These are phyloP conservation scores for Spergularia azorica DNA, from an alignment of 179 eudicot genomes.

Conservation along the genomic window DNA sequence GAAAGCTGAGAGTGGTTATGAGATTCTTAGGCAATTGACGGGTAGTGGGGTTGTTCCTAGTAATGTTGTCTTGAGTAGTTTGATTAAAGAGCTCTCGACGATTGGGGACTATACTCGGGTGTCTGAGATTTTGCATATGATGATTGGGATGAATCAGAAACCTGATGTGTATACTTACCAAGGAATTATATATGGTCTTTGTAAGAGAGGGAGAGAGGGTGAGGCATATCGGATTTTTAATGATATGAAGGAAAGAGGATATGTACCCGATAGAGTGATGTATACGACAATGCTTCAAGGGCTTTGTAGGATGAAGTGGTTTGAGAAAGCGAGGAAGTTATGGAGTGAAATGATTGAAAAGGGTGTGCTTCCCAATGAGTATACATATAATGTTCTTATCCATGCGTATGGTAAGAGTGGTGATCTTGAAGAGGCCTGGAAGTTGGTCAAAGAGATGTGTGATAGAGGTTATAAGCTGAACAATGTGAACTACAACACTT, in stretches of 20 bases:
- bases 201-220: constrained; percentile 35
- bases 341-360: constrained; percentile 73
- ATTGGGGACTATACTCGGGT: constrained; percentile 40
- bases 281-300: constrained; percentile 74
- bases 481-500: constrained; percentile 46
- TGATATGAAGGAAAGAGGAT: constrained; percentile 71
- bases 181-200: constrained; percentile 54
- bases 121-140: constrained; percentile 64
- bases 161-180: constrained; percentile 66
- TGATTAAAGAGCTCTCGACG: constrained; percentile 51
- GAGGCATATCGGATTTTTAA: constrained; percentile 71
- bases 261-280: constrained; percentile 57
- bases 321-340: constrained; percentile 57
- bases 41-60: constrained; percentile 54
- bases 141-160: constrained; percentile 55
- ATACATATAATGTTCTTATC: constrained; percentile 64
- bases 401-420: constrained; percentile 44
- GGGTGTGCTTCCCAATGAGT: constrained; percentile 59
- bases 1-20: constrained; percentile 47
- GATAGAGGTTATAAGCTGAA: constrained; percentile 49
- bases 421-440: constrained; percentile 46
- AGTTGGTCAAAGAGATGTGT: constrained; percentile 60
- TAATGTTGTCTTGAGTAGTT: constrained; percentile 38
- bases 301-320: constrained; percentile 47
- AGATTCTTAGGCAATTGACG: constrained; percentile 51